Base-by-base conservation (phyloP, 2,329 filamentous ascomycete species). In the Chrysoporthe austroafricana region DNA sequence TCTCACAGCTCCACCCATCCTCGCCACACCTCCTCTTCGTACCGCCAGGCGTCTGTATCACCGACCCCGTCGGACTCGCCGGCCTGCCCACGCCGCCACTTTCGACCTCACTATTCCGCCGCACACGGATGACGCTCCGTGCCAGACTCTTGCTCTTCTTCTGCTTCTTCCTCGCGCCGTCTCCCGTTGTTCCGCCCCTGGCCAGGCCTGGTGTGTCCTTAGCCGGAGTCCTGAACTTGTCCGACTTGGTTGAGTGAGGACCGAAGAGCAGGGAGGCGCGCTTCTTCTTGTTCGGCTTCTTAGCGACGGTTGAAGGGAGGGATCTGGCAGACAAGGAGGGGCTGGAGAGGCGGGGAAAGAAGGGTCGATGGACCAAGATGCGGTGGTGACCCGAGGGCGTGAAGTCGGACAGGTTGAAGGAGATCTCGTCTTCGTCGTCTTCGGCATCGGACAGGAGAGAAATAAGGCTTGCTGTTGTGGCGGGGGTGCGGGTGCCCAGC, bases 1-100 rank as follows among this genome's bases (percentile, higher is more conserved):
- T 79, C 3, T 82, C 82, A 69, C 87, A 90, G 18, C 77, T 78
- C 73, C 85, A 89, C 14, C 84, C 87, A 70, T 83, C 81, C 70
- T 84, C 77, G 3, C 87, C 87, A 68, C 88, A 90, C 16, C 79
- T 79, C 63, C 84, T 78, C 71, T 80, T 71, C 16, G 82, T 81
- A 1, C 85, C 85, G 1, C 84, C 81, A 0, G 85, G 85, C 11
- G 85, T 86, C 71, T 78, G 78, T 4, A 81, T 72, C 43, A 78
- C 70, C 36, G 73, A 74, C 14, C 63, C 71, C 39, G 62, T 69
- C 59, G 70, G 70, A 57, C 74, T 76, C 3, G 71, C 69, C 18
- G 56, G 69, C 64, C 39, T 69, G 16, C 16, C 34, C 3, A 32
- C 16, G 34, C 36, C 13, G 14, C 46, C 26, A 34, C 13, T 26